Percentiles rank a stretch among this genome's conserved stretches.
phyloP scores from a whole-genome alignment of 225 moss, liverwort and hornwort species.

The Straminergon stramineum region DNA sequence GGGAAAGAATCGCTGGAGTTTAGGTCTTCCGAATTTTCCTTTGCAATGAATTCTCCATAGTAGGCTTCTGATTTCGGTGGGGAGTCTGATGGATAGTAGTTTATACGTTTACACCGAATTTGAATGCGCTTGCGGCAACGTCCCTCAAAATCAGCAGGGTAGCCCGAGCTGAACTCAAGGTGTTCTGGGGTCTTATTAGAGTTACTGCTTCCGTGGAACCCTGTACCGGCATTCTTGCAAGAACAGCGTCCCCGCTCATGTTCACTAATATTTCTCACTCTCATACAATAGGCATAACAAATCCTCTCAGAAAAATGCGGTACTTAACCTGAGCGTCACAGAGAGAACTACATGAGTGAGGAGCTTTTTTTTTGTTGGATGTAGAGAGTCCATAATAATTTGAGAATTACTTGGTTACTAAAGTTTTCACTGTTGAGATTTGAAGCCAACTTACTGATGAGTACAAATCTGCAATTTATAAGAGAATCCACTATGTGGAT shows the following conservation, averaged over 20 bases:
- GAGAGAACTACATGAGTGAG: too few species aligned
- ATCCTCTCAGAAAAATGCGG: background rate
- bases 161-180: background rate
- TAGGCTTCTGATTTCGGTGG: background rate
- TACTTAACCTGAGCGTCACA: too few species aligned
- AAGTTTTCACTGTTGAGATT: too few species aligned
- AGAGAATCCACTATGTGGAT: too few species aligned
- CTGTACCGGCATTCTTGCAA: background rate
- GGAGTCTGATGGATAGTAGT: background rate
- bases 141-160: background rate
- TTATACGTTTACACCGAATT: too few species aligned
- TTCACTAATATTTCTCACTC: background rate
- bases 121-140: background rate
- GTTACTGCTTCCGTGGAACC: background rate
- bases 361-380: too few species aligned
- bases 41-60: background rate
- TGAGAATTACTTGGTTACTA: too few species aligned
- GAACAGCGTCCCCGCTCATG: background rate
- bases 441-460: too few species aligned
- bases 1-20: background rate
- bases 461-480: too few species aligned
- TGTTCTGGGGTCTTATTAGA: background rate
- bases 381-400: too few species aligned
- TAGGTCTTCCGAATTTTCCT: background rate
- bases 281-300: background rate